Base-by-base conservation (phyloP, 352 stramenopile genomes). In the Blastocystis sp. region DNA sequence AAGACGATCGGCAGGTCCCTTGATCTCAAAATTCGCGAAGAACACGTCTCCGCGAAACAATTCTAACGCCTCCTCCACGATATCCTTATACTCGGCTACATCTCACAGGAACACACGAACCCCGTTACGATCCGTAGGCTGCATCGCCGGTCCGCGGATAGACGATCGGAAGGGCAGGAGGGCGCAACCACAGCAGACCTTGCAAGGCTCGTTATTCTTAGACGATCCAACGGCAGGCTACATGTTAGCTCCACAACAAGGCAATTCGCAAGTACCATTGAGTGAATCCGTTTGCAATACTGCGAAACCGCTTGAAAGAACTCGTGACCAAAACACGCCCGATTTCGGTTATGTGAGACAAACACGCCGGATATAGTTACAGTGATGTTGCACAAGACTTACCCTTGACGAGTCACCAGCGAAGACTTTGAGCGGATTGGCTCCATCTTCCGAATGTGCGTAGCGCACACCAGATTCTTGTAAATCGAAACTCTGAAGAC, bases 11-110 rank as follows among this genome's bases (percentile, higher is more conserved):
- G 79, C 79, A 29, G 79, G 79, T 50, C 63, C 67, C 3, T 79
- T 21, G 24, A 89, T 79, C 60, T 89, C 79, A 41, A 89, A 89
- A 60, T 89, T 89, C 4, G 79, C 63, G 79, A 89, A 89, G 55
- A 77, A 80, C 9, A 89, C 79, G 79, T 89, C 39, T 12, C 63
- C 79, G 24, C 79, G 37, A 39, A 89, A 89, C 1, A 89, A 37
- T 26, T 78, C 55, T 21, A 89, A 41, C 31, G 79, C 79, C 39
- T 89, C 79, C 21, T 89, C 79, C n/a, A 89, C 45, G 33, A 89
- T 80, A 89, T 89, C 79, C 31, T 82, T 63, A 29, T 70, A 66
- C n/a, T 82, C 10, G 2, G 74, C 74, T 70, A 63, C 13, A 55
- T 19, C 29, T 70, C n/a, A 85, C 24, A 66, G 19, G 4, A 45